Base-by-base conservation (phyloP, 31 red algal species). In the Asparagopsis taxiformis region DNA sequence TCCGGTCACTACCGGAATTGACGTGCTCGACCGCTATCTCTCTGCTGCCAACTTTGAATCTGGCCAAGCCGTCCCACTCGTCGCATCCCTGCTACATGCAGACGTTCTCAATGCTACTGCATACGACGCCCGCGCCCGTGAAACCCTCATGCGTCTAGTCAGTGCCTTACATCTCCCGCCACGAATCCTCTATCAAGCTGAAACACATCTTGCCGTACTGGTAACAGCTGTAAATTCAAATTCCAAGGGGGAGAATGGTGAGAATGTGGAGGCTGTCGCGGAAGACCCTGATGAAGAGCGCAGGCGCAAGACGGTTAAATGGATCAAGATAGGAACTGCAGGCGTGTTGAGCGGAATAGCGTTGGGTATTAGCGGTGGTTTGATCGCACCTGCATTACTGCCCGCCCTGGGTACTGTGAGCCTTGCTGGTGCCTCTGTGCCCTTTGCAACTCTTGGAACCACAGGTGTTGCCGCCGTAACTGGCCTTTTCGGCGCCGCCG, bases 251-350 rank as follows among this genome's bases (percentile, higher is more conserved):
- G 44, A 41, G 10, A 50, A 85, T 59, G 83, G 83, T 1, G 69
- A 59, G 39, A 78, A 88, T 49, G 67, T 71, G 11, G 73, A 77
- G 56, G 62, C 72, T 33, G 73, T 88, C 31, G 72, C 37, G 9
- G 72, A 88, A 26, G 83, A 88, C 39, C 22, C 28, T 1, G 65
- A 49, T 15, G 50, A 72, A 33, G 24, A 32, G 23, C 72, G 66
- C 1, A 56, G 65, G 21, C 62, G 73, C 5, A 51, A 58, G 43
- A 77, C 68, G 19, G 51, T 62, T 20, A 77, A 78, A 31, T 88
- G 83, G 83, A 38, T 77, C 10, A 88, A 88, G 34, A 73, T 88
- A 71, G 83, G 83, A 30, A 65, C 65, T 2, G 83, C 83, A 2
- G 49, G 54, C 38, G 59, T 78, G 37, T 41, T 88, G 22, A 54